Base-by-base conservation (phyloP, 2,329 filamentous ascomycete species). In the Pestalotiopsis sp. region DNA sequence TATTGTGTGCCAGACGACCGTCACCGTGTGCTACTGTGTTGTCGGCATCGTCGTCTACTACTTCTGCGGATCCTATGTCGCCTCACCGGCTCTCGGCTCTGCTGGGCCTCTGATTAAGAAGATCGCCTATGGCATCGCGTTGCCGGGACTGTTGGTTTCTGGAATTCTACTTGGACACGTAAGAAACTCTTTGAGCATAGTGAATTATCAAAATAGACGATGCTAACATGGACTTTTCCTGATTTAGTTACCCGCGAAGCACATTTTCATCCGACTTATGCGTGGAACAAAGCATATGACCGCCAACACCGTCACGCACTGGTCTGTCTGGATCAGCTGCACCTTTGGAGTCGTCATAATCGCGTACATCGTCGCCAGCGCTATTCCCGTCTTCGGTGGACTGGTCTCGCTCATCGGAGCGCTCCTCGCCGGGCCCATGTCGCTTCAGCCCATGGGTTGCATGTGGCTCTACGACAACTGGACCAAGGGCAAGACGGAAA, bases 381-480 rank as follows among this genome's bases (percentile, higher is more conserved):
- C 65, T 14, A 76, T 76, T 36, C 75, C 76, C 12, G 71, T 79
- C 1, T 80, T 79, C n/a, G 69, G 71, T 2, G 59, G 69, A 25
- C 68, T 77, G 31, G 72, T 79, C 2, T 77, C 77, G 1, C 71
- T 79, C 1, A 71, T 77, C 2, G 78, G 77, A 4, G 75, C 76
- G 20, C 72, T 79, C 2, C 65, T 78, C 0, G 76, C 75, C 2
- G 77, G 76, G 0, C 38, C 77, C 9, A 72, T 78, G 67, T 76
- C 67, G 12, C 70, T 72, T 64, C 67, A 70, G 45, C 77, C 77
- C 1, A 78, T 79, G 75, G 81, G 80, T 11, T 76, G 74, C 71
- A 83, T 83, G 81, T 84, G 81, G 82, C 69, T 83, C 1, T 82
- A 82, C 63, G 81, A 84, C 70, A 80, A 84, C 68, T 83, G 80